Percentiles rank a stretch among this genome's conserved stretches.
These are phyloP conservation scores for Ustilago xerochloae DNA, from an alignment of 1,284 basidiomycete species.

Conservation along the genomic window DNA sequence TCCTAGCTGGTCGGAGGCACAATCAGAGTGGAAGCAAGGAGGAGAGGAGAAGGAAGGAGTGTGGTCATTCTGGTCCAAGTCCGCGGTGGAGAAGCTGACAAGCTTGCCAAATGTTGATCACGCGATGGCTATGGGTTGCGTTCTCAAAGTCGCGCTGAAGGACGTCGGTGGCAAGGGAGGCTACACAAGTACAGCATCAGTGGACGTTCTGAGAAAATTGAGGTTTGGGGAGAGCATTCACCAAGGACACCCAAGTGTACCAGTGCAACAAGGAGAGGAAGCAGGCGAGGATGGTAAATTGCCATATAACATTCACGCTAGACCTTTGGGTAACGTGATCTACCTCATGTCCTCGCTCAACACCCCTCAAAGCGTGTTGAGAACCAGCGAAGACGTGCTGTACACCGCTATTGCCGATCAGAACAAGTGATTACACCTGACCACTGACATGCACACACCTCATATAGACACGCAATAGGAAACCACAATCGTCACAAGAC, in stretches of 20 bases:
- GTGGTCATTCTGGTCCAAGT: conserved; percentile 90
- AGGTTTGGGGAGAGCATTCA: conserved; percentile 14
- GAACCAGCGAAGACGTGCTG: conserved; percentile 51
- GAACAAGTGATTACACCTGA: too few species aligned
- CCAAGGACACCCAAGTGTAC: conserved; percentile 42
- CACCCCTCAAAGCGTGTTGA: conserved; percentile 70
- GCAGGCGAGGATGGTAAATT: conserved; percentile 45
- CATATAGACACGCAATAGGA: too few species aligned
- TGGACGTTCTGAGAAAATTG: conserved; percentile 44
- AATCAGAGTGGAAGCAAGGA: conserved; percentile 70
- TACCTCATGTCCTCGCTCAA: conserved; percentile 96
- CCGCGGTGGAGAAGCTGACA: conserved; percentile 78
- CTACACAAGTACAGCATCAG: conserved; percentile 56
- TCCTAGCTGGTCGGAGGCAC: conserved; percentile 75
- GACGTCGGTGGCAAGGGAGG: conserved; percentile 73
- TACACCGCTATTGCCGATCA: conserved; percentile 16
- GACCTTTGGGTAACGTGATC: conserved; percentile 90
- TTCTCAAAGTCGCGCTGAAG: conserved; percentile 82
- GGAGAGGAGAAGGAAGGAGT: conserved; percentile 61
- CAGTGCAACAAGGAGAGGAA: conserved; percentile 3
- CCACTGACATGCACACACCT: not conserved
- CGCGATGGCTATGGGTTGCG: conserved; percentile 87
- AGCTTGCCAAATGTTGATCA: conserved; percentile 75
- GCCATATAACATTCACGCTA: conserved; percentile 81
- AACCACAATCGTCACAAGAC: too few species aligned